phyloP scores from a whole-genome alignment of 2,329 filamentous ascomycete genomes.

The Fusarium sp. region DNA sequence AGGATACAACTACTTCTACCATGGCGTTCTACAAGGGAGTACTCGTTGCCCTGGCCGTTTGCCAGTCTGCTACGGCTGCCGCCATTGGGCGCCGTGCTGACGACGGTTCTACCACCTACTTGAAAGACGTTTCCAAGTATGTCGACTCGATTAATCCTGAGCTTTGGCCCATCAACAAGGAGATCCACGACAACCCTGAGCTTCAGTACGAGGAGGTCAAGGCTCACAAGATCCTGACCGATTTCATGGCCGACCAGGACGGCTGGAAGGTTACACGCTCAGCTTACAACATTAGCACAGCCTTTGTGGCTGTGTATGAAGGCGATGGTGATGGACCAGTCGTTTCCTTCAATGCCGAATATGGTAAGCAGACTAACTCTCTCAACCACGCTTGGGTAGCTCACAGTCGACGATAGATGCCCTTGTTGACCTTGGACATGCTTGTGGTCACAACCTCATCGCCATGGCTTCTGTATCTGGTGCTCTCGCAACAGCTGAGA shows the following conservation, averaged over 20 bases:
- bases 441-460: background rate
- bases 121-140: background rate
- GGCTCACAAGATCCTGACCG: slow-evolving; percentile 52
- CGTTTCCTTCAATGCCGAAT: background rate
- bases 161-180: slow-evolving; percentile 44
- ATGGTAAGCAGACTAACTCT: background rate
- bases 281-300: background rate
- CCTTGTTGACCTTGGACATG: background rate
- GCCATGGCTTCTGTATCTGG: background rate
- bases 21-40: background rate
- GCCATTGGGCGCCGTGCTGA: background rate
- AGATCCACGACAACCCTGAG: slow-evolving; percentile 56
- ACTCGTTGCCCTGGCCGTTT: background rate
- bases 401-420: background rate
- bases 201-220: slow-evolving; percentile 53
- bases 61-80: background rate
- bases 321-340: background rate
- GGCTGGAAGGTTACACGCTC: background rate
- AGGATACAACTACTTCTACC: background rate
- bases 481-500: background rate
- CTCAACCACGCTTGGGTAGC: background rate
- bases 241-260: slow-evolving; percentile 45
- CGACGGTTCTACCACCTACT: background rate
- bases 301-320: background rate
- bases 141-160: background rate